Evolutionary conservation across 1,139 yeast species (phyloP), one percentile per base, ranked within the genome.

Genomic region (Scheffersomyces lignicola): DNA sequence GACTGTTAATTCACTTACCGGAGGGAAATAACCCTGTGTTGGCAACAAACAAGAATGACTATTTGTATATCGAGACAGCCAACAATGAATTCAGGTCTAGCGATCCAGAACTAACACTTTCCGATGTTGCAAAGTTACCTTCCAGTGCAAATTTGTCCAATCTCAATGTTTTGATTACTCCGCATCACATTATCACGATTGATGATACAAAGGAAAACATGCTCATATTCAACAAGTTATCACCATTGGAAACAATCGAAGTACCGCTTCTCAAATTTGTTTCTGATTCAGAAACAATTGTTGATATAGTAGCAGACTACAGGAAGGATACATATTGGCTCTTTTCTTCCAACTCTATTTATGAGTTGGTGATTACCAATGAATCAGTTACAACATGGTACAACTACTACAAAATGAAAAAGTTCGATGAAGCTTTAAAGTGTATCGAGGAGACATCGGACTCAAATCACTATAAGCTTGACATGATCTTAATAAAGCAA

Each of bases 321-420:
- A 44, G 57, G 3, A 63, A 67, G 16, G 56, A 65, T 6, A 61
- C 60, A 24, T 44, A 39, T 33, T 47, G 56, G 58, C 13, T 55
- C 24, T 48, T 44, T 46, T 38, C 55, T 20, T 35, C 35, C 24
- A 34, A 42, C 43, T 38, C 49, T 36, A 45, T 60, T 43, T 41
- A 44, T 53, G 56, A 94, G 53, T 60, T 94, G 7, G 70, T 86
- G 3, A 65, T 86, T 7, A 73, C 70, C 21, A 75, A 84, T 46
- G 97, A 92, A 54, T 69, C 80, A 5, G 64, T 73, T 5, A 83
- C 86, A 16, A 81, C 89, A 3, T 88, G 97, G 96, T 76, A 74
- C 42, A 72, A 83, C 5, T 72, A 86, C 53, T 69, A 84, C 38
- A 77, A 75, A 29, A 69, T 76, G 51, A 74, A 78, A 1, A 69